Percentiles rank a stretch among this genome's conserved stretches.
Conservation (phyloP, 2,329 filamentous ascomycete genomes). For the Bipolaris gigantea region DNA sequence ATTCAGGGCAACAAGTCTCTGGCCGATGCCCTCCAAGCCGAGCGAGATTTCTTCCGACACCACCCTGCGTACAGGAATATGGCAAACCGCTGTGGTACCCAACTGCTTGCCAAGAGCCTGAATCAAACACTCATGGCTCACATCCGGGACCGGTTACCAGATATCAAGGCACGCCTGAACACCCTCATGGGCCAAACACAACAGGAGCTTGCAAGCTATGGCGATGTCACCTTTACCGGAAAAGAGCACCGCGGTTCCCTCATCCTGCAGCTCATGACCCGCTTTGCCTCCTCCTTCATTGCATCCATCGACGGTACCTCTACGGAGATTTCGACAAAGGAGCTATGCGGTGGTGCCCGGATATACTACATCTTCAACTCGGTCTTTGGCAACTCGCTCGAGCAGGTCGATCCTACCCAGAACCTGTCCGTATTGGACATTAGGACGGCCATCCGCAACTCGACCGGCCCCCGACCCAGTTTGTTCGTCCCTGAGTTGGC, state of each 20-base stretch:
- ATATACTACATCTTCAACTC: conserved; percentile 99
- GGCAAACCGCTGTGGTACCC: conserved; percentile 87
- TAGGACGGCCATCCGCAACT: conserved; percentile 95
- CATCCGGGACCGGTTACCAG: conserved; percentile 91
- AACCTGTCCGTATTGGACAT: conserved; percentile 96
- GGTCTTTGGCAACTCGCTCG: conserved; percentile 93
- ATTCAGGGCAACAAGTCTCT: conserved; percentile 96
- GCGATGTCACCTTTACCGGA: conserved; percentile 95
- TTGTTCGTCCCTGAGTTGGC: conserved; percentile 97
- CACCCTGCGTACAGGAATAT: conserved; percentile 98
- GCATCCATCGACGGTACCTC: conserved; percentile 98
- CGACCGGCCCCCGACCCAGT: conserved; percentile 91
- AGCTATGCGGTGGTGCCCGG: conserved; percentile 88
- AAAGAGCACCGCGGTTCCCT: conserved; percentile 95
- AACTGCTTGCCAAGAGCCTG: conserved; percentile 89
- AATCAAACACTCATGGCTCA: conserved; percentile 95
- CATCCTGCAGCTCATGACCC: conserved; percentile 96
- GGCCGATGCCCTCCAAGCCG: conserved; percentile 83
- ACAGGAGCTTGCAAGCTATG: conserved; percentile 96
- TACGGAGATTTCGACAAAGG: conserved; percentile 97
- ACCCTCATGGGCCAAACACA: conserved; percentile 99
- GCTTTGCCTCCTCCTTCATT: conserved; percentile 96
- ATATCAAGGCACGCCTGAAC: conserved; percentile 97
- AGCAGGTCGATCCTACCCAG: conserved; percentile 92
- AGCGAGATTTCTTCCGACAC: conserved; percentile 94